phyloP scores from a whole-genome alignment of 108 stramenopile species.

The Aurantiochytrium sp. region DNA sequence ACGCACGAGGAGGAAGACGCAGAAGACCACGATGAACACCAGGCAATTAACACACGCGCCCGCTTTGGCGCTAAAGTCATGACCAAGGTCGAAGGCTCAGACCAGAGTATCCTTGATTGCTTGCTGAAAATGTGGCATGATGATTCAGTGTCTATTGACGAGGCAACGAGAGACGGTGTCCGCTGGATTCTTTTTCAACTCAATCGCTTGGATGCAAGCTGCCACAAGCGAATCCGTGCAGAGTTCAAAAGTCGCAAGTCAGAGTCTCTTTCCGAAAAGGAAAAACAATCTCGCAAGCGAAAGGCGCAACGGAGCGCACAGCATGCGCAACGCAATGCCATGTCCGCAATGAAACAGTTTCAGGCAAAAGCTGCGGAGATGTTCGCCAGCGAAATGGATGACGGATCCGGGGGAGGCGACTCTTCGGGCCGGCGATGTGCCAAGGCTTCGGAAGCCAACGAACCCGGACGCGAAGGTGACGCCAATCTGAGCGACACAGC shows the following conservation, averaged over 20 bases:
- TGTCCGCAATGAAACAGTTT: background rate
- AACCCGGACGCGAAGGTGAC: background rate
- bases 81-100: background rate
- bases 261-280: background rate
- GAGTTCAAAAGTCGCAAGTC: background rate
- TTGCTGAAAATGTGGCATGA: background rate
- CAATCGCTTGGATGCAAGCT: background rate
- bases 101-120: background rate
- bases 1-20: background rate
- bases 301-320: constrained; percentile 1
- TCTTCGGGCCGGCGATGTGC: too few species aligned
- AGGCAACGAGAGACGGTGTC: background rate
- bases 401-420: background rate
- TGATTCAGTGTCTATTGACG: background rate
- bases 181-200: background rate
- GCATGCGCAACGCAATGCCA: background rate
- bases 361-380: background rate
- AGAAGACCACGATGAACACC: background rate
- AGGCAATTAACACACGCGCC: background rate
- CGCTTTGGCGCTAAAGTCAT: background rate
- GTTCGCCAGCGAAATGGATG: background rate
- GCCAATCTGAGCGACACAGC: background rate
- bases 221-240: background rate
- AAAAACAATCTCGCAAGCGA: background rate
- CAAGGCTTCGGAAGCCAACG: background rate